Conservation (phyloP, 768 basidiomycete species). For the Naganishia onofrii region DNA sequence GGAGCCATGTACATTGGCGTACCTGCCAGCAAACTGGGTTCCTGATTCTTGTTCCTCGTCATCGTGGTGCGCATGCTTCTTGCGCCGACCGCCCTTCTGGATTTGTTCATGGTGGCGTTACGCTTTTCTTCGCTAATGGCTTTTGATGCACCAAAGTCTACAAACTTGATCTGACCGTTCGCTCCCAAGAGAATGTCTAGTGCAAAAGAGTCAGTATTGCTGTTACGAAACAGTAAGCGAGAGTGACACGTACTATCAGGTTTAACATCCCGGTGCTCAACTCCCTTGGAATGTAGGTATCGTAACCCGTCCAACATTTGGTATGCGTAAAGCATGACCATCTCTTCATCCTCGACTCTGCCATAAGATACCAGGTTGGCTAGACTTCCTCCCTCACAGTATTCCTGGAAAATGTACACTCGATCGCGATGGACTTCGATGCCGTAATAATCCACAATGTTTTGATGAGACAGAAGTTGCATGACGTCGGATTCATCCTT, state of each 20-base stretch:
- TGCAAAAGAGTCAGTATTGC: not conserved
- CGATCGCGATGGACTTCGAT: constrained; percentile 98
- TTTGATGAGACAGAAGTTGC: constrained; percentile 96
- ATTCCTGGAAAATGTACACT: constrained; percentile 98
- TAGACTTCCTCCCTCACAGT: constrained; percentile 91
- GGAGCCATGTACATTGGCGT: constrained; percentile 99
- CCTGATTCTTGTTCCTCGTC: constrained; percentile 16
- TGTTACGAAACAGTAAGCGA: constrained; percentile 15
- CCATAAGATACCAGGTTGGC: constrained; percentile 86
- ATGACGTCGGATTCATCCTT: constrained; percentile 94
- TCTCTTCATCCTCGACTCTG: constrained; percentile 91
- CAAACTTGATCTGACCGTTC: constrained; percentile 83
- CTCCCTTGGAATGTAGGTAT: constrained; percentile 86
- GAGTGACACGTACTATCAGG: constrained; percentile 77
- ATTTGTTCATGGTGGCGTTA: constrained; percentile 69
- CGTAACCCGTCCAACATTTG: constrained; percentile 93
- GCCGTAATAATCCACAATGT: constrained; percentile 97
- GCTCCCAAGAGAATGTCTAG: constrained; percentile 72
- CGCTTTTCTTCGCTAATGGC: constrained; percentile 69
- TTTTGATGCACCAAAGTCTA: constrained; percentile 93
- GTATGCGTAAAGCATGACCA: constrained; percentile 91
- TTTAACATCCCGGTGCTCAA: constrained; percentile 95
- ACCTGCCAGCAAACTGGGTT: constrained; percentile 76
- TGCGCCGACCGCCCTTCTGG: constrained; percentile 53
- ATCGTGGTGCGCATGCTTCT: constrained; percentile 50